Evolutionary conservation across 768 basidiomycete genomes (phyloP).

Genomic region (Psilocybe sp.): DNA sequence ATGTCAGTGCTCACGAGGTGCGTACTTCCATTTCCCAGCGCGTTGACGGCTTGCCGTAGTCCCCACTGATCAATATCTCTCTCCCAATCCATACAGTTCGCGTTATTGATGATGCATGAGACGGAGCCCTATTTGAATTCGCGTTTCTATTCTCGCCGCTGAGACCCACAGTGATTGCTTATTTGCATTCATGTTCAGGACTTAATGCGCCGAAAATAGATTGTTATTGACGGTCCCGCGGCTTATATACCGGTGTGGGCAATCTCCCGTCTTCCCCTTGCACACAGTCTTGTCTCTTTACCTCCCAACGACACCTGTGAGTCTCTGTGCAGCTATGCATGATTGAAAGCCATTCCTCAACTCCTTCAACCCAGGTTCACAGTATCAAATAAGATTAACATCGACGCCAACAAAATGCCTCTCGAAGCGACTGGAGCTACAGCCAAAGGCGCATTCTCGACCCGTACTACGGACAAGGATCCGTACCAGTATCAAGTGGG

Average conservation of each 20-base stretch:
- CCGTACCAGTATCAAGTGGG: constrained; percentile 59
- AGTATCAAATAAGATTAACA: not conserved
- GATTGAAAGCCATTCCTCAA: not conserved
- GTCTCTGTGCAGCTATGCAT: not conserved
- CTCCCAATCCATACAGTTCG: too few species aligned
- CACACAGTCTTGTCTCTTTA: not conserved
- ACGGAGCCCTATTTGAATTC: not conserved
- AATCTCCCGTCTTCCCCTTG: too few species aligned
- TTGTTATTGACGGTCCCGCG: too few species aligned
- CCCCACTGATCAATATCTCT: too few species aligned
- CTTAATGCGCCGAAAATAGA: too few species aligned
- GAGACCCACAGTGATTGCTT: too few species aligned
- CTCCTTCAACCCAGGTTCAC: not conserved
- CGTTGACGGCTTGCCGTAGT: not conserved
- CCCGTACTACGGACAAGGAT: constrained; percentile 38
- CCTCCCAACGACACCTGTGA: not conserved
- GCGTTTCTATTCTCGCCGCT: not conserved
- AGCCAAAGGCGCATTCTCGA: constrained; percentile 35
- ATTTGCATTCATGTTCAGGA: too few species aligned
- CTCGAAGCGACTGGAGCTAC: constrained; percentile 32
- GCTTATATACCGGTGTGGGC: too few species aligned
- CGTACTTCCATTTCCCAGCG: constrained; percentile 9
- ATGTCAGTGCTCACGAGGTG: constrained; percentile 11
- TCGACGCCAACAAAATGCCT: constrained; percentile 17
- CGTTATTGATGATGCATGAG: not conserved